phyloP scores from a whole-genome alignment of 2,329 filamentous ascomycete species.

The Neonectria punicea region DNA sequence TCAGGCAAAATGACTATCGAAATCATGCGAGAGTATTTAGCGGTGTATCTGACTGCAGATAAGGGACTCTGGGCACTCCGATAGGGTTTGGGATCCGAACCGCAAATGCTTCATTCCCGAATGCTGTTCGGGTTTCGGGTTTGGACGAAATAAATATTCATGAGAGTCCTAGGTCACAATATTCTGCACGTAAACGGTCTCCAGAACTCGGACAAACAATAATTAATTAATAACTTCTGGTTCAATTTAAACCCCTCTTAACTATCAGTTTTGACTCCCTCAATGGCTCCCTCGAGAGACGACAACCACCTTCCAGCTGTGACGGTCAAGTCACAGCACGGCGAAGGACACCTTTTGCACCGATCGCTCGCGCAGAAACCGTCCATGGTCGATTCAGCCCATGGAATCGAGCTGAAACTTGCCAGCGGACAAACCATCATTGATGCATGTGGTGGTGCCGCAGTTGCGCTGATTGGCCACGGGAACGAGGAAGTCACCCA shows the following conservation, averaged over 20 bases:
- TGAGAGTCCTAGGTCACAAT: no score
- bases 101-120: background rate
- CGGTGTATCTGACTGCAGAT: background rate
- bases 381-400: constrained; percentile 53
- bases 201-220: background rate
- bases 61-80: background rate
- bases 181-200: no score
- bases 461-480: constrained; percentile 73
- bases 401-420: constrained; percentile 47
- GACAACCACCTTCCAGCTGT: background rate
- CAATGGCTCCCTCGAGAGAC: background rate
- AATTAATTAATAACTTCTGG: background rate
- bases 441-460: constrained; percentile 76
- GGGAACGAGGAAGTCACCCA: constrained; percentile 64
- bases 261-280: background rate
- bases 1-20: background rate
- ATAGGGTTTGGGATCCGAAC: background rate
- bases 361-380: constrained; percentile 43
- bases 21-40: background rate
- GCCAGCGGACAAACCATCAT: constrained; percentile 64
- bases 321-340: background rate
- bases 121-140: background rate
- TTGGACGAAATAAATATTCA: background rate
- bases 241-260: background rate
- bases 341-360: constrained; percentile 35